A percentile compares a stretch with the other conserved stretches of the same genome.
Evolutionary conservation across 345 rosid genomes (phyloP).

Genomic region (Moringa oleifera): DNA sequence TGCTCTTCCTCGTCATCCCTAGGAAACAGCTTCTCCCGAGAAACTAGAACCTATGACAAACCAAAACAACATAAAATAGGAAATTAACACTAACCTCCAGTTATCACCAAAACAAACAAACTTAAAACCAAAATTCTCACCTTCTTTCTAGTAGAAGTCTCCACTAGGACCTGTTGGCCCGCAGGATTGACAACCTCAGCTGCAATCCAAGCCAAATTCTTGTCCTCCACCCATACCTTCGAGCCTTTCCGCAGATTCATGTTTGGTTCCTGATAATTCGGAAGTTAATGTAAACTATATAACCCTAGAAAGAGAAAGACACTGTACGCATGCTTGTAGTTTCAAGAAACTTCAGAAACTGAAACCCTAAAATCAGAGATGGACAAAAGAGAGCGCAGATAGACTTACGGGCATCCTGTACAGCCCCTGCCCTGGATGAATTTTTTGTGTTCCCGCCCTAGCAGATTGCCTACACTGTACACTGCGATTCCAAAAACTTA

Average conservation of each 20-base stretch:
- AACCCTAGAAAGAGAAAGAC: conserved; percentile 13
- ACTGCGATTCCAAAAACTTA: conserved; percentile 12
- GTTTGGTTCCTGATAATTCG: conserved; percentile 25
- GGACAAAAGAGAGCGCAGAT: neutral
- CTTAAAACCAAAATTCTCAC: conserved; percentile 19
- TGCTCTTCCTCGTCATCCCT: conserved; percentile 85
- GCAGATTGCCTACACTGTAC: conserved; percentile 3
- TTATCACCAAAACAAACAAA: neutral
- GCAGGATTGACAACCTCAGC: conserved; percentile 53
- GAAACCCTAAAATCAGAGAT: conserved; percentile 19
- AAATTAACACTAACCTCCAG: neutral
- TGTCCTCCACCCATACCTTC: conserved; percentile 87
- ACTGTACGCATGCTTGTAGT: conserved; percentile 3
- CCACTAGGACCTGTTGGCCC: conserved; percentile 49
- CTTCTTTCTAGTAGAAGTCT: conserved; percentile 55
- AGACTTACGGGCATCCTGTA: conserved; percentile 8
- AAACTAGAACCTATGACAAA: conserved; percentile 39
- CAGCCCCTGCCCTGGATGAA: too few species aligned
- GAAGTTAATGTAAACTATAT: conserved; percentile 8
- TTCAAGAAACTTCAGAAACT: neutral
- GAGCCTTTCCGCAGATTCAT: conserved; percentile 64
- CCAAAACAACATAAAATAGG: neutral
- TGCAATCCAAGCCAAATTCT: conserved; percentile 73
- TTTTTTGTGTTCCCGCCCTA: conserved; percentile 54
- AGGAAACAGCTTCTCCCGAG: conserved; percentile 49